Evolutionary conservation across 257 asterid genomes (phyloP), one percentile per base, ranked within the genome.

Genomic region (Scutellaria galericulata): DNA sequence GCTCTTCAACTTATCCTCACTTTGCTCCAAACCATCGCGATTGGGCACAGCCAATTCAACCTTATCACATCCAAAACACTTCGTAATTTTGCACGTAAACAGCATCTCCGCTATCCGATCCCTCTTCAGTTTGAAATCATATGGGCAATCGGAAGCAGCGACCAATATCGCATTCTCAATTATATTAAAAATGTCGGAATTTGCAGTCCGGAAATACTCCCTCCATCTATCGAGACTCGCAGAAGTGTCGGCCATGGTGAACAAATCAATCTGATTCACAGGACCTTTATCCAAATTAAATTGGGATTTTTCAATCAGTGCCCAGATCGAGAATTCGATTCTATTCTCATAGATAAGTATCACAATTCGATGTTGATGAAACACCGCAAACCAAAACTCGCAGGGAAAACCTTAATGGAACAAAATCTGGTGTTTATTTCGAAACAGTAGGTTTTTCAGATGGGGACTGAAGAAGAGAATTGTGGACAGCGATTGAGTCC

Each of bases 61-160:
- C 13, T 77, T 79, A 22, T 94, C 94, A 63, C 99, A 94, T 14
- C 97, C 96, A 55, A 69, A 78, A 71, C 99, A 94, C 84, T 77
- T 89, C 39, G 83, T 83, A 24, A 76, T 44, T 84, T 87, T 94
- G 73, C 96, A 87, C 52, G 96, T 70, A 81, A 91, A 94, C 18
- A 91, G 82, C 83, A 81, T 70, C 88, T 94, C 99, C 14, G 97
- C 97, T 39, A 94, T 87, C 73, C 85, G 85, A 82, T 91, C 99
- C 78, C 99, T 88, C 79, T 93, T 88, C 75, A 75, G 27, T 72
- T 79, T 89, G 82, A 91, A 91, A 72, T 89, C 97, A 37, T 80
- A 79, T 0, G 97, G 99, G 61, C 83, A 88, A 89, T 94, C 99
- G 0, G 80, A 75, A 12, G 95, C 95, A 51, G 99, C 99, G 13